Evolutionary conservation across 73 alveolate genomes (phyloP).

Genomic region (Uronychia setigera): DNA sequence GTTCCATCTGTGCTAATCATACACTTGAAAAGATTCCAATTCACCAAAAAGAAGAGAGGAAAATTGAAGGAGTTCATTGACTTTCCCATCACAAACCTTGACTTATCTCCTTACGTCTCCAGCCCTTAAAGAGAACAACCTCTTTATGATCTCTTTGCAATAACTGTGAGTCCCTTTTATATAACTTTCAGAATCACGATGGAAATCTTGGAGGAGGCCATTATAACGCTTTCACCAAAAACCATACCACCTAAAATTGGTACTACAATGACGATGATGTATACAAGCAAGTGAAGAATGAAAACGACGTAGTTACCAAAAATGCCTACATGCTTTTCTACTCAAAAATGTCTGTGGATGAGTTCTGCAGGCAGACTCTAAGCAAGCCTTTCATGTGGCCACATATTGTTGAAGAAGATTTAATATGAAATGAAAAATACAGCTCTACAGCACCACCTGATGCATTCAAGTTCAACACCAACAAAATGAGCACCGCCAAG

Average conservation of each 20-base stretch:
- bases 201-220: slow-evolving; percentile 91
- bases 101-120: slow-evolving; percentile 75
- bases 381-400: slow-evolving; percentile 70
- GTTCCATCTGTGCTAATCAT: slow-evolving; percentile 90
- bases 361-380: slow-evolving; percentile 69
- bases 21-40: slow-evolving; percentile 88
- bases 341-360: slow-evolving; percentile 76
- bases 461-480: too few relatives aligned
- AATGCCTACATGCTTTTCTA: slow-evolving; percentile 77
- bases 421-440: too few relatives aligned
- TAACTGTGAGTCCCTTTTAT: slow-evolving; percentile 40
- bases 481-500: too few relatives aligned
- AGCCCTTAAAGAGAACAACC: slow-evolving; percentile 79
- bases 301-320: slow-evolving; percentile 42
- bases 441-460: too few relatives aligned
- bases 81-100: slow-evolving; percentile 82
- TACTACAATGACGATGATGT: slow-evolving; percentile 66
- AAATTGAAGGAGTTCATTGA: slow-evolving; percentile 79
- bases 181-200: slow-evolving; percentile 72
- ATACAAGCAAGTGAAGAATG: slow-evolving; percentile 43
- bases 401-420: slow-evolving; percentile 46
- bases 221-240: slow-evolving; percentile 89
- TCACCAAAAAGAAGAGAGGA: slow-evolving; percentile 58
- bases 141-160: slow-evolving; percentile 91
- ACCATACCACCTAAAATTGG: slow-evolving; percentile 64